Conservation (phyloP, 305 asterid genomes). For the Fraxinus ornus region DNA sequence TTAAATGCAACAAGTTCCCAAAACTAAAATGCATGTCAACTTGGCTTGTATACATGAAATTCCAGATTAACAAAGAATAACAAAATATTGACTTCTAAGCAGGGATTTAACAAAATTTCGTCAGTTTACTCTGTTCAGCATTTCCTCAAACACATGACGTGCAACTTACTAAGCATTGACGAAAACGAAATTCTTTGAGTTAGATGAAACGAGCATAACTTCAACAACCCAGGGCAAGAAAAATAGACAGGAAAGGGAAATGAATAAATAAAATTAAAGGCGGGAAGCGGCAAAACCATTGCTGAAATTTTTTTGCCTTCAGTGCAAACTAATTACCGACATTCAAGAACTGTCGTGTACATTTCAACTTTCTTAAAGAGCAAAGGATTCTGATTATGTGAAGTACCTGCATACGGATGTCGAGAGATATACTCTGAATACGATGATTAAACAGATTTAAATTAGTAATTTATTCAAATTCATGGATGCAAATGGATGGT, state of each 20-base stretch:
- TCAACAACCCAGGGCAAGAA: not conserved
- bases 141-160: conserved; percentile 24
- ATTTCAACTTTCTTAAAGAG: not conserved
- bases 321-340: not conserved
- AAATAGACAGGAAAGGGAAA: not conserved
- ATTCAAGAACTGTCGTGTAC: not conserved
- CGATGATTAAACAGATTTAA: not conserved
- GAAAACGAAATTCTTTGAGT: not conserved
- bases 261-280: not conserved
- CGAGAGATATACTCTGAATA: not conserved
- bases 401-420: not conserved
- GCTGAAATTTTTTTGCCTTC: not conserved
- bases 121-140: conserved; percentile 15
- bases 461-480: not conserved
- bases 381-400: not conserved
- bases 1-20: not conserved
- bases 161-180: not conserved
- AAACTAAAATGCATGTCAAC: not conserved
- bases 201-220: not conserved
- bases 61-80: not conserved
- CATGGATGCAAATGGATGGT: not conserved
- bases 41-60: not conserved
- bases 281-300: not conserved
- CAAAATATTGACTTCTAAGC: not conserved
- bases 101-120: not conserved